These are phyloP conservation scores for Magnusiomyces tetraspermus DNA, from an alignment of 1,139 yeast genomes.

Conservation along the genomic window DNA sequence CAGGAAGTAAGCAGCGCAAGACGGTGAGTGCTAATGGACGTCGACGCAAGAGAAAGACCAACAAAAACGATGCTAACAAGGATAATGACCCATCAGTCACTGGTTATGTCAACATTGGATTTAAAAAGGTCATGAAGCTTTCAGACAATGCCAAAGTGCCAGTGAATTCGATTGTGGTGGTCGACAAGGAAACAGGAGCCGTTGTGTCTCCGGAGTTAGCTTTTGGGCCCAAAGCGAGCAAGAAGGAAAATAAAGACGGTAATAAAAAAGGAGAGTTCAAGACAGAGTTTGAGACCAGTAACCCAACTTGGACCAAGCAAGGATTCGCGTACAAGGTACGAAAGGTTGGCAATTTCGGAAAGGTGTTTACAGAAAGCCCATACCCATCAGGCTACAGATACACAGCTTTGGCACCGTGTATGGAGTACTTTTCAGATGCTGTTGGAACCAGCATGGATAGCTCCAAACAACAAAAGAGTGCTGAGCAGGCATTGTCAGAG, in stretches of 20 bases:
- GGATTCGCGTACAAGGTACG: constrained; percentile 70
- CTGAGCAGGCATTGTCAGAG: constrained; percentile 6
- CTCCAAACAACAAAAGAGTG: not conserved
- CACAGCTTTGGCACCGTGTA: constrained; percentile 56
- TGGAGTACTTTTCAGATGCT: constrained; percentile 34
- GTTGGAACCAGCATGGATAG: not conserved
- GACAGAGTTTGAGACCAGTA: constrained; percentile 17
- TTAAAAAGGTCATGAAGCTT: constrained; percentile 46
- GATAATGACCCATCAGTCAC: constrained; percentile 35
- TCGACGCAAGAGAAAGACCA: constrained; percentile 40
- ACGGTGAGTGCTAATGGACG: constrained; percentile 1
- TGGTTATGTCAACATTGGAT: constrained; percentile 68
- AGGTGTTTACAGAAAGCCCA: constrained; percentile 62
- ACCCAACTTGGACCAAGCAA: constrained; percentile 13
- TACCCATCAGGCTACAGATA: constrained; percentile 62
- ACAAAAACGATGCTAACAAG: constrained; percentile 27
- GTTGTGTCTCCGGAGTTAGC: constrained; percentile 69
- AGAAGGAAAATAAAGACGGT: constrained; percentile 1
- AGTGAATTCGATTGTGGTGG: constrained; percentile 70
- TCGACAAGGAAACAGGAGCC: constrained; percentile 50
- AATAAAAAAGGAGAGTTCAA: not conserved
- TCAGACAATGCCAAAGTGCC: constrained; percentile 54
- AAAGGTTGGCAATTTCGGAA: constrained; percentile 49
- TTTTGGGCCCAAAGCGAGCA: constrained; percentile 37
- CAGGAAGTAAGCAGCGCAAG: constrained; percentile 18